These are phyloP conservation scores for Talaromyces ruber DNA, from an alignment of 495 filamentous ascomycete species.

Conservation along the genomic window DNA sequence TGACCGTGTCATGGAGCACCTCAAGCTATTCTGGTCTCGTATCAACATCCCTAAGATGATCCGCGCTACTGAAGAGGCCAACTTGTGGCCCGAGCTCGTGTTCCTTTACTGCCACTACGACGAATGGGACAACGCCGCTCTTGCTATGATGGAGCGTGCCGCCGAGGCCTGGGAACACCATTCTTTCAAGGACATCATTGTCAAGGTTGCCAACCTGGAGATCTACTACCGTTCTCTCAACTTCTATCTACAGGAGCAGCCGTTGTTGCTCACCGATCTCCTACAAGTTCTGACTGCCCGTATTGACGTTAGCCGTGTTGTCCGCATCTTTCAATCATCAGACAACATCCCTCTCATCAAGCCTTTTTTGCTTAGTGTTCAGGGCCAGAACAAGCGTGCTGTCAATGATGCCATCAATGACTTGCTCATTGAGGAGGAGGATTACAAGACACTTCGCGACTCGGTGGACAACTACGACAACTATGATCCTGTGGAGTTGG, in stretches of 20 bases:
- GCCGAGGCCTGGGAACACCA: slow-evolving; percentile 99
- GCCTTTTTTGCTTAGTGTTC: slow-evolving; percentile 95
- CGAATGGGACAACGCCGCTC: slow-evolving; percentile 95
- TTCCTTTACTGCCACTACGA: slow-evolving; percentile 99
- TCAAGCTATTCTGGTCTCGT: slow-evolving; percentile 97
- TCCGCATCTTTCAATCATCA: slow-evolving; percentile 95
- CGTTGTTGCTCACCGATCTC: slow-evolving; percentile 87
- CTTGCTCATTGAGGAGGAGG: slow-evolving; percentile 95
- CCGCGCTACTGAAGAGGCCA: slow-evolving; percentile 86
- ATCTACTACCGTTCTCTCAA: slow-evolving; percentile 98
- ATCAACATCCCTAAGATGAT: slow-evolving; percentile 99
- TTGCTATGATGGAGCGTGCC: slow-evolving; percentile 98
- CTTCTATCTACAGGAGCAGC: slow-evolving; percentile 97
- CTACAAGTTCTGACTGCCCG: slow-evolving; percentile 84
- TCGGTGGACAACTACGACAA: slow-evolving; percentile 99
- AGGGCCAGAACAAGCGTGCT: slow-evolving; percentile 92
- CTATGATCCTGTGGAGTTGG: slow-evolving; percentile 94
- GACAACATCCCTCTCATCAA: slow-evolving; percentile 99
- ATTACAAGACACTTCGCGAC: slow-evolving; percentile 96
- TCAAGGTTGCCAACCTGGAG: slow-evolving; percentile 97
- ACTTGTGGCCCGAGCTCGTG: slow-evolving; percentile 94
- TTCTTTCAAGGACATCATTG: slow-evolving; percentile 97
- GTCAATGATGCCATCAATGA: slow-evolving; percentile 99
- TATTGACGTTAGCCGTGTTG: slow-evolving; percentile 97
- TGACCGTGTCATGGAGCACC: slow-evolving; percentile 94